A percentile compares a stretch with the other conserved stretches of the same genome.
Conservation (phyloP, 108 stramenopile species). For the Discostella pseudostelligera region DNA sequence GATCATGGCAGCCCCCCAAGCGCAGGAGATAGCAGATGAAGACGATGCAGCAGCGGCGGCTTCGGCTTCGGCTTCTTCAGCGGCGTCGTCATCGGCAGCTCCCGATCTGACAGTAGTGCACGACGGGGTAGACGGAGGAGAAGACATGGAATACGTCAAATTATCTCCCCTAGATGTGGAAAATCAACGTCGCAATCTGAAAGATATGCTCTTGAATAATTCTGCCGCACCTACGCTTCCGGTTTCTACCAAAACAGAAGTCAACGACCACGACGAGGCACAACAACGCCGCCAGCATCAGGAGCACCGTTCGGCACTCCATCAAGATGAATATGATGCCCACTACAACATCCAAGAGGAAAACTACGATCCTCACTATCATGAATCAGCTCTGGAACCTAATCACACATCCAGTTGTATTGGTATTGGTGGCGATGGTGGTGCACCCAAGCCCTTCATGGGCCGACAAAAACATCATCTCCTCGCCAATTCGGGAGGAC, state of each 20-base stretch:
- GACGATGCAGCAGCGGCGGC: no score
- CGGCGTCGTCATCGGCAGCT: no score
- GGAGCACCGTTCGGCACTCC: constrained; percentile 6
- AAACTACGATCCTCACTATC: constrained; percentile 13
- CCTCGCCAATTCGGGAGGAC: constrained; percentile 5
- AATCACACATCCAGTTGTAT: not conserved
- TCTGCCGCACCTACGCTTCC: not conserved
- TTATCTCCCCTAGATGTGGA: not conserved
- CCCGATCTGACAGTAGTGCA: no score
- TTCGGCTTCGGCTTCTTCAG: no score
- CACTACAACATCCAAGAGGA: constrained; percentile 16
- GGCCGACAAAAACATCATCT: not conserved
- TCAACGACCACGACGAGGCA: not conserved
- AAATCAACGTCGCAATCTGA: constrained; percentile 6
- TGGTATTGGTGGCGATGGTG: no score
- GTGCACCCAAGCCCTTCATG: not conserved
- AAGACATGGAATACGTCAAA: not conserved
- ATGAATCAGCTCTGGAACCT: constrained; percentile 25
- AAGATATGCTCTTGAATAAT: not conserved
- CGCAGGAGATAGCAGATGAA: not conserved
- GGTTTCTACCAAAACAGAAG: not conserved
- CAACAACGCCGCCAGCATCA: not conserved
- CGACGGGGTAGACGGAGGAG: not conserved
- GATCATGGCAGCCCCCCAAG: not conserved
- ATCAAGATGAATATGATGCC: constrained; percentile 50